Base-by-base conservation (phyloP, 163 green algal species). In the Chlamydomonas reinhardtii region DNA sequence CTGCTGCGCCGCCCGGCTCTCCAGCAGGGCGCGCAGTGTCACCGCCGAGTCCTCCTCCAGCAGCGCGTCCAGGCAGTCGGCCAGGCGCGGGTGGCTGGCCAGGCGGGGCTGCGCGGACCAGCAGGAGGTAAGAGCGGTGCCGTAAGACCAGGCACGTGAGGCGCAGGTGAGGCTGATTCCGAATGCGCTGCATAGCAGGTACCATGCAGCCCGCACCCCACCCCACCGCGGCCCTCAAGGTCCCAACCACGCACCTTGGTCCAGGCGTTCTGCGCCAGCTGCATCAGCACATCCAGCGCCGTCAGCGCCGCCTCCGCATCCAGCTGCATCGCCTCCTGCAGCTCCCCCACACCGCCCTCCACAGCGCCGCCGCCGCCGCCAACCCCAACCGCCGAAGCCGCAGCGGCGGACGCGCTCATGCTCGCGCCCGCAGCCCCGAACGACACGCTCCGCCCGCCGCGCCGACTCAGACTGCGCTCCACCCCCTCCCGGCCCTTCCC, bases 21-120 rank as follows among this genome's bases (percentile, higher is more conserved):
- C 77, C 66, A 84, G 48, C 37, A 84, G 66, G 48, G 77, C 77
- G 29, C 43, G 22, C 65, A 84, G 43, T 22, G 77, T 84, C 27
- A 85, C 59, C 52, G 76, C 85, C 14, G 84, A 59, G 65, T 89
- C 76, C 76, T 86, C 84, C 52, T 85, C 84, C 75, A 89, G 69
- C 29, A 89, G 74, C 22, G 32, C 34, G 24, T 89, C 75, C 68
- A 89, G 84, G 0, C 69, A 54, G 2, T 69, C 68, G 1, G 76
- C 75, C 69, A 89, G 69, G 4, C 54, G 66, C 29, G 84, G 56
- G 84, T 89, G 84, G 69, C 69, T 75, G 29, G 84, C 84, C 56
- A 89, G 62, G 37, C 74, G 83, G 71, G 69, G 27, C 79, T 86
- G 76, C 48, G 8, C 39, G 8, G 39, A 48, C 8, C 15, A 76